Evolutionary conservation across 495 filamentous ascomycete species (phyloP), one percentile per base, ranked within the genome.

Genomic region (Podospora didyma): DNA sequence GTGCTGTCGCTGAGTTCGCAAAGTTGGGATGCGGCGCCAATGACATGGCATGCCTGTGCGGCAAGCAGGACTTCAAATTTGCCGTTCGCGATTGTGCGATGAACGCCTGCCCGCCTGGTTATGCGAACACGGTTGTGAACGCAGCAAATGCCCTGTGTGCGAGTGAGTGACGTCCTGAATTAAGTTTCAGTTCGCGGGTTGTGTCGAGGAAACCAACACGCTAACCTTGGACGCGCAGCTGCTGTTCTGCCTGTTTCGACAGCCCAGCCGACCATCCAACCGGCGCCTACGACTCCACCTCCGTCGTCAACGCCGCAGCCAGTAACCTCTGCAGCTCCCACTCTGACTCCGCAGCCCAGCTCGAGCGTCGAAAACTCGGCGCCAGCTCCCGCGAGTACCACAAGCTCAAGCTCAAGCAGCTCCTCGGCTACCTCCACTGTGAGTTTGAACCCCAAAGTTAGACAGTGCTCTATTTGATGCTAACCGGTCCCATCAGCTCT

Each of bases 71-170:
- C 20, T 68, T 57, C 35, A 17, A 26, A 9, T 51, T 51, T 16
- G 52, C 39, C 46, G 41, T 69, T 20, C 46, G 26, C 3, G 65
- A 63, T 35, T 69, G 59, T 56, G 67, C 56, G 1, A 51, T 49
- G 0, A 19, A 59, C 4, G 31, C 52, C 9, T 73, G 69, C 50
- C 62, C 56, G 16, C 42, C 64, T 3, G 56, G 17, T 12, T 62
- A 60, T 46, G 58, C 31, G 1, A 7, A 34, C 6, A 58, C 52
- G 2, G 65, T 66, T 17, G 48, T 31, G 1, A 46, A 22, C n/a
- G 59, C 59, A 2, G 67, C 37, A 0, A n/a, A 20, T 5, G 57
- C 61, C 7, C 20, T 67, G 17, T 77, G 75, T 56, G 66, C 69
- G 51, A 58, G 74, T 76, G 56, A 70, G 73, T 62, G 42, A 37